These are phyloP conservation scores for Zygosaccharomyces gambellarensis DNA, from an alignment of 805 yeast species.

Conservation along the genomic window DNA sequence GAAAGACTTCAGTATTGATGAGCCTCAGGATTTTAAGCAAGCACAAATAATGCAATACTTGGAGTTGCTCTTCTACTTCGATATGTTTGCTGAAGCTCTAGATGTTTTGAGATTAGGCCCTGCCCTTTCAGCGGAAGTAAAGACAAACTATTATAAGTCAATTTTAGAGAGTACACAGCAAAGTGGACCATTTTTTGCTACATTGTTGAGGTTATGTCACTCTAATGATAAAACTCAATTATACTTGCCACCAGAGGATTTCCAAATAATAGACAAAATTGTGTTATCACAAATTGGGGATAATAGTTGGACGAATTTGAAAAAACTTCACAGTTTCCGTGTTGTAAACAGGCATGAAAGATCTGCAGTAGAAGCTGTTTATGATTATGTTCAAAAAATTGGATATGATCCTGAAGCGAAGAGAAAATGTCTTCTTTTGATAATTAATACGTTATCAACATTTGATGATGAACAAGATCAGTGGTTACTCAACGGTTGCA, in stretches of 20 bases:
- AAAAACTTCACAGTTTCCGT: constrained; percentile 29
- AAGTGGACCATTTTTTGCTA: constrained; percentile 23
- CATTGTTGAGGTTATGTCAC: constrained; percentile 21
- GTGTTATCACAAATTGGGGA: constrained; percentile 15
- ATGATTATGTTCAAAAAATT: constrained; percentile 16
- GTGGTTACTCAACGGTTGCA: constrained; percentile 30
- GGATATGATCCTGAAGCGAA: constrained; percentile 10
- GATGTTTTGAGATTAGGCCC: constrained; percentile 32
- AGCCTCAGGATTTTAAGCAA: constrained; percentile 18
- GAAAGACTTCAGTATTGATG: constrained; percentile 14
- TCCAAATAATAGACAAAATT: constrained; percentile 24
- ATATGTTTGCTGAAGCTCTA: constrained; percentile 27
- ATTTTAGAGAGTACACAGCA: constrained; percentile 16
- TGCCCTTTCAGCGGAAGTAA: constrained; percentile 19
- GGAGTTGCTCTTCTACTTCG: constrained; percentile 24
- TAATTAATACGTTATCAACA: constrained; percentile 27
- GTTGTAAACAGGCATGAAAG: constrained; percentile 27
- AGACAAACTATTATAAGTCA: constrained; percentile 20
- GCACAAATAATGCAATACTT: constrained; percentile 28
- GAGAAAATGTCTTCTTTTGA: constrained; percentile 23
- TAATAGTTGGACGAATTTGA: constrained; percentile 22
- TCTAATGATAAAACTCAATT: constrained; percentile 5
- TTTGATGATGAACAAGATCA: constrained; percentile 25
- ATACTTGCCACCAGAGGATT: constrained; percentile 24
- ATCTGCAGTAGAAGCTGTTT: constrained; percentile 30